Base-by-base conservation (phyloP, 1,284 basidiomycete genomes). In the Singerocomus inundabilis region DNA sequence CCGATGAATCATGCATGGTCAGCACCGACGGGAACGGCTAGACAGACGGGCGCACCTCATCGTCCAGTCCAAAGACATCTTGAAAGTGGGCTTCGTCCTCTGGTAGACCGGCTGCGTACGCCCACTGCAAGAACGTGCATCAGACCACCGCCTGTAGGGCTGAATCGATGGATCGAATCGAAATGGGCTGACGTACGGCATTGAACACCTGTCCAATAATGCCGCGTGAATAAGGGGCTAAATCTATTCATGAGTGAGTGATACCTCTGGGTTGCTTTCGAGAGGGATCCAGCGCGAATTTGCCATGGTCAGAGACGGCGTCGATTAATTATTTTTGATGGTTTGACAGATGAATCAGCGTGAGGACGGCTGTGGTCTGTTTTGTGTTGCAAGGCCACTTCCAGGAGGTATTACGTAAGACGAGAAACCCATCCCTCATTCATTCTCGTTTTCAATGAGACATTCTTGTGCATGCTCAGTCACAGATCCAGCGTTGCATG, bases 61-160 rank as follows among this genome's bases (percentile, higher is more conserved):
- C 69, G 55, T 95, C 93, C 29, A 95, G 73, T 3, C 89, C 91
- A 62, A 84, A 95, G 32, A 94, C 77, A 65, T 96, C 93, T 52
- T 79, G 76, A 63, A 95, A 95, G 34, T 78, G 72, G 8, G 81
- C 77, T 21, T 78, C 71, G 5, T 75, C 67, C 2, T 70, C 67
- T 1, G 84, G 74, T 3, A 95, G 74, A 3, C 93, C 93, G 4
- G 88, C 83, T 43, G 82, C 80, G 32, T 74, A 69, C 0, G 91
- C 79, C 92, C 92, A 95, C 87, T 93, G 46, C 10, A 58, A 59
- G 28, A 25, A 26, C 9, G 28, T 31, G 1, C 6, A 16, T 5
- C 8, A 36, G 37, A n/a, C 8, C 1, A 5, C 1, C 8, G 1
- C 1, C 9, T 53, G 46, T 12, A 2, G 42, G 4, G 12, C 6